Conservation (phyloP, 2,329 filamentous ascomycete genomes). For the Claviceps pusilla region DNA sequence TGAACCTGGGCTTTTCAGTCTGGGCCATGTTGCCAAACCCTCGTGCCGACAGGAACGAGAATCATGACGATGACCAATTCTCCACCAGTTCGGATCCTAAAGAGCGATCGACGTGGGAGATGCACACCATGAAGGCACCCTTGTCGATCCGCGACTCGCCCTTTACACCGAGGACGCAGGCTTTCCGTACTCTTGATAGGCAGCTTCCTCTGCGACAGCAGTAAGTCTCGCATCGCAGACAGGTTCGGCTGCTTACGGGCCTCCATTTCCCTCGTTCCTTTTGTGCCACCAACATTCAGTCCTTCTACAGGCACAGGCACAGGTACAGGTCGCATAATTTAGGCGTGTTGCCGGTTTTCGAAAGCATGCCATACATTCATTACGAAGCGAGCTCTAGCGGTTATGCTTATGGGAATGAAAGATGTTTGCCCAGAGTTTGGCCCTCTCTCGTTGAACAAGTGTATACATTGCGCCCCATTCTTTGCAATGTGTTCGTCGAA, state of each 20-base stretch:
- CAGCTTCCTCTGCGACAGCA: conserved; percentile 36
- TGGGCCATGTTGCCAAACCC: conserved; percentile 44
- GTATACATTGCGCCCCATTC: too few species aligned
- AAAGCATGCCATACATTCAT: not conserved
- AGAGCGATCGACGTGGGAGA: conserved; percentile 39
- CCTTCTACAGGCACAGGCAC: too few species aligned
- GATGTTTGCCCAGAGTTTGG: too few species aligned
- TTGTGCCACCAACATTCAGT: too few species aligned
- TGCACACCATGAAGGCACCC: conserved; percentile 33
- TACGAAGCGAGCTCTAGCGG: not conserved
- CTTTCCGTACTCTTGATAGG: conserved; percentile 48
- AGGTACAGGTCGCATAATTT: too few species aligned
- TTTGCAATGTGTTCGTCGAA: too few species aligned
- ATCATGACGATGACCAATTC: conserved; percentile 29
- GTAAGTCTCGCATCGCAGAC: not conserved
- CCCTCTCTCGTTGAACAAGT: too few species aligned
- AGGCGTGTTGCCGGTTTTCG: not conserved
- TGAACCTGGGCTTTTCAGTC: conserved; percentile 43
- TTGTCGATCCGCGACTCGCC: conserved; percentile 22
- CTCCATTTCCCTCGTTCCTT: too few species aligned
- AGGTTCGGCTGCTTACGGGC: not conserved
- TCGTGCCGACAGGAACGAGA: conserved; percentile 30
- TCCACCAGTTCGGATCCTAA: conserved; percentile 20
- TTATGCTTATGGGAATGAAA: not conserved
- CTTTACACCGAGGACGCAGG: conserved; percentile 52